A percentile compares a stretch with the other conserved stretches of the same genome.
Conservation (phyloP, 2,329 filamentous ascomycete genomes). For the Iodosphaeria phyllophila region DNA sequence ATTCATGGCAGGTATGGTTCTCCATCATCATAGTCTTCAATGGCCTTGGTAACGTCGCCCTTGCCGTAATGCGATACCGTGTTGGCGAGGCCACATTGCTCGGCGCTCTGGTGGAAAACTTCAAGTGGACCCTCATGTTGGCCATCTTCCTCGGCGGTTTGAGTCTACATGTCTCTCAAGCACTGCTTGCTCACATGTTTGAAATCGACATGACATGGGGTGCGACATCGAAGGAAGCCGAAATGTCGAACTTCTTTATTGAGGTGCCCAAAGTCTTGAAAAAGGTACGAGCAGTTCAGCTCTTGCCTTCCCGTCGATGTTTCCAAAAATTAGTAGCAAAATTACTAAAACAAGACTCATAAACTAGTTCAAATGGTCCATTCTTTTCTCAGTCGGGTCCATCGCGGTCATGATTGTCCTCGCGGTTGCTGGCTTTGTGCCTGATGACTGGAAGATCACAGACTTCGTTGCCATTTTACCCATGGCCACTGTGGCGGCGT, state of each 20-base stretch:
- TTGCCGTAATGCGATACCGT: constrained; percentile 57
- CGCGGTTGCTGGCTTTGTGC: constrained; percentile 43
- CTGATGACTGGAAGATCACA: constrained; percentile 44
- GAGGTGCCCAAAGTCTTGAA: constrained; percentile 64
- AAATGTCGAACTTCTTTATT: constrained; percentile 70
- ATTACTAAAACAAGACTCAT: not conserved
- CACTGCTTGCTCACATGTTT: constrained; percentile 66
- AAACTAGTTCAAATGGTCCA: constrained; percentile 50
- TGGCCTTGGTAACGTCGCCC: constrained; percentile 51
- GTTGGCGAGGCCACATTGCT: constrained; percentile 43
- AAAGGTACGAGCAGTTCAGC: constrained; percentile 55
- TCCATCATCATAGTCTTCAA: constrained; percentile 66
- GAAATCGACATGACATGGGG: constrained; percentile 78
- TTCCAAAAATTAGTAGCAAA: not conserved
- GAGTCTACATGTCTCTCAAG: constrained; percentile 64
- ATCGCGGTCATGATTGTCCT: constrained; percentile 46
- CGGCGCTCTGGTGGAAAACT: constrained; percentile 38
- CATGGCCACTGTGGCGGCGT: constrained; percentile 50
- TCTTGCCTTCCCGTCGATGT: constrained; percentile 13
- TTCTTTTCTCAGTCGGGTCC: constrained; percentile 38
- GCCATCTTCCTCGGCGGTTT: constrained; percentile 71
- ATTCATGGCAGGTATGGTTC: constrained; percentile 62
- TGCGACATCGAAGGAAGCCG: constrained; percentile 65
- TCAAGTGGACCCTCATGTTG: constrained; percentile 58
- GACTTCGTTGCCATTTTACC: constrained; percentile 63